Conservation (phyloP, 164 flowering plant genomes). For the Nymphaea thermarum region DNA sequence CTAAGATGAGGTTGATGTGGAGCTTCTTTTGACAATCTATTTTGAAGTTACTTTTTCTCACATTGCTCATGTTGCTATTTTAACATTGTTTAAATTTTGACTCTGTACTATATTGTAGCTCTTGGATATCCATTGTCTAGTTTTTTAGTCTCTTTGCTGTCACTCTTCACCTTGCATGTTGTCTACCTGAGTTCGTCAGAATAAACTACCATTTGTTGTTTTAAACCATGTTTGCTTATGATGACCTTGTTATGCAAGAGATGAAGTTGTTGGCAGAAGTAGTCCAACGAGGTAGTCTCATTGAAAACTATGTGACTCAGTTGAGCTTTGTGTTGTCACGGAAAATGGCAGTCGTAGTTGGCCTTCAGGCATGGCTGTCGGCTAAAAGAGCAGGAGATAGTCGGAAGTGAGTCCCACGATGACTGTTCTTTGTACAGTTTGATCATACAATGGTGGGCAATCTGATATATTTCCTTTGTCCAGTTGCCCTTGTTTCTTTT, state of each 20-base stretch:
- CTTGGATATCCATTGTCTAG: too few relatives aligned
- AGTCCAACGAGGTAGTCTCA: conserved; percentile 90
- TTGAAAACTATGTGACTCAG: conserved; percentile 87
- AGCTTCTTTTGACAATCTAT: too few relatives aligned
- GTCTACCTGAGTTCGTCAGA: too few relatives aligned
- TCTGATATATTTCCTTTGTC: not conserved
- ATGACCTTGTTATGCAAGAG: conserved; percentile 38
- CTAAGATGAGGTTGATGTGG: too few relatives aligned
- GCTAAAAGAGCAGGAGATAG: conserved; percentile 91
- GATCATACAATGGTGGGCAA: not conserved
- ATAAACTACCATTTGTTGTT: not conserved
- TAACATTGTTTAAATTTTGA: too few relatives aligned
- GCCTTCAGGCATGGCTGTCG: conserved; percentile 96
- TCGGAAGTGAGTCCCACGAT: conserved; percentile 69
- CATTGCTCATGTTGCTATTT: too few relatives aligned
- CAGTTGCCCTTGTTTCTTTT: not conserved
- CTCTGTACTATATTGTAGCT: too few relatives aligned
- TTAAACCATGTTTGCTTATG: not conserved
- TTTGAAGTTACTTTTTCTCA: too few relatives aligned
- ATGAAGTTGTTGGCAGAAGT: conserved; percentile 95
- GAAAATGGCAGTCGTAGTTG: conserved; percentile 84
- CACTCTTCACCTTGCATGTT: too few relatives aligned
- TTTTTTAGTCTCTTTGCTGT: too few relatives aligned
- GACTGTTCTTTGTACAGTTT: not conserved
- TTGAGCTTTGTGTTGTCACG: conserved; percentile 88